These are phyloP conservation scores for Cicer cuneatum DNA, from an alignment of 306 rosid genomes.

Conservation along the genomic window DNA sequence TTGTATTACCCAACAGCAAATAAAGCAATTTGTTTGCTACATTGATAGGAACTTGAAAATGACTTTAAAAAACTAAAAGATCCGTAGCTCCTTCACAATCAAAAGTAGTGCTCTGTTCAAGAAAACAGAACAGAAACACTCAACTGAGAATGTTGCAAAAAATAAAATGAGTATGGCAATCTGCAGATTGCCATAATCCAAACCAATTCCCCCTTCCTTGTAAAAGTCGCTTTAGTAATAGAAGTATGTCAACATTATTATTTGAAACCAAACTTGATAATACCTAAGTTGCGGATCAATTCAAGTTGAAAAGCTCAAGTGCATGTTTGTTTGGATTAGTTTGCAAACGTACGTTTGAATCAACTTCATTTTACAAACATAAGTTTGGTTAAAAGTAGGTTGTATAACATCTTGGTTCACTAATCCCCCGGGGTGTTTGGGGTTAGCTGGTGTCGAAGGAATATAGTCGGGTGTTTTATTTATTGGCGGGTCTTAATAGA, in stretches of 20 bases:
- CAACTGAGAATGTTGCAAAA: constrained; percentile 4
- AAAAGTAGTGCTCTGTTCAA: neutral
- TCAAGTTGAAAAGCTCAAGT: constrained; percentile 1
- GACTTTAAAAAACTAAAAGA: neutral
- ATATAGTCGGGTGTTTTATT: too few relatives aligned
- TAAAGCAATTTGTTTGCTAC: constrained; percentile 12
- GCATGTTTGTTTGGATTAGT: constrained; percentile 1
- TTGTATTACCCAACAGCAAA: neutral
- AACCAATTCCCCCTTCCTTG: neutral
- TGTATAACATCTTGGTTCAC: neutral
- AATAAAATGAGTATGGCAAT: neutral
- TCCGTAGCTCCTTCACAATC: neutral
- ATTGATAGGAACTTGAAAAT: neutral
- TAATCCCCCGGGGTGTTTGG: too few relatives aligned
- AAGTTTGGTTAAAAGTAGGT: neutral
- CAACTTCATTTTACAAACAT: neutral
- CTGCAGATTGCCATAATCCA: constrained; percentile 3
- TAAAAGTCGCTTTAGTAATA: neutral
- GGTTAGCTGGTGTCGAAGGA: too few relatives aligned
- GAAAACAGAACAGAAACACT: constrained; percentile 2
- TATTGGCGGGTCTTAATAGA: too few relatives aligned
- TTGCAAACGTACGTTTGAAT: neutral
- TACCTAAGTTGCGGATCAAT: neutral
- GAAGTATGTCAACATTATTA: neutral
- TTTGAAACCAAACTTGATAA: too few relatives aligned